Base-by-base conservation (phyloP, 2,329 filamentous ascomycete species). In the Ciborinia camelliae region DNA sequence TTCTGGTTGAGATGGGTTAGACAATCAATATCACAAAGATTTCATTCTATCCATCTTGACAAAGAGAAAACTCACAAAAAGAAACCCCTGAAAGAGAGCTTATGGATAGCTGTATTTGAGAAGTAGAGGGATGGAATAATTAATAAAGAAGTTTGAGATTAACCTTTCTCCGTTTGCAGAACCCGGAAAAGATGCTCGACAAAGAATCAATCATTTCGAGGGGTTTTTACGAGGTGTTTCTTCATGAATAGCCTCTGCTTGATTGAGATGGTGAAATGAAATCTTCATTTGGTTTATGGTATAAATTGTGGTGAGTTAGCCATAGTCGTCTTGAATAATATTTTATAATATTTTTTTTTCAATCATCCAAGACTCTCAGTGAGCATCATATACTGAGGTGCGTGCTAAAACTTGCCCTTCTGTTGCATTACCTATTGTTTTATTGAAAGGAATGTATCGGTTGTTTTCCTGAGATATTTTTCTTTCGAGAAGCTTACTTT, bases 401-500 rank as follows among this genome's bases (percentile, higher is more conserved):
- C 9, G 28, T 59, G 14, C 30, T 7, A 59, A 32, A 47, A 26
- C 35, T 12, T 37, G 35, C 14, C 20, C 41, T 37, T 23, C 53
- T 35, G 1, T 26, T 47, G 30, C 30, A 12, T 35, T 26, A 14
- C n/a, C 43, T 20, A 59, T 59, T 47, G 43, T 59, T 47, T 47
- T 10, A 37, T 59, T 59, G 41, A 35, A n/a, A 47, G 41, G 30
- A 47, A 59, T 59, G 55, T 35, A 35, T 20, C 30, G n/a, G n/a
- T 59, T 47, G 5, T 35, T 26, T 7, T 23, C 28, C n/a, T 47
- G 30, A 26, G 15, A 20, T 1, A 8, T 26, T n/a, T 59, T 58
- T 48, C 55, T 47, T 59, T 47, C 10, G 41, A 35, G 45, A 62
- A 53, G 47, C 45, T 32, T 26, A 43, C 28, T 62, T 62, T 53